A percentile compares a stretch with the other conserved stretches of the same genome.
Conservation (phyloP, 768 basidiomycete genomes). For the Erythrobasidium yunnanense region DNA sequence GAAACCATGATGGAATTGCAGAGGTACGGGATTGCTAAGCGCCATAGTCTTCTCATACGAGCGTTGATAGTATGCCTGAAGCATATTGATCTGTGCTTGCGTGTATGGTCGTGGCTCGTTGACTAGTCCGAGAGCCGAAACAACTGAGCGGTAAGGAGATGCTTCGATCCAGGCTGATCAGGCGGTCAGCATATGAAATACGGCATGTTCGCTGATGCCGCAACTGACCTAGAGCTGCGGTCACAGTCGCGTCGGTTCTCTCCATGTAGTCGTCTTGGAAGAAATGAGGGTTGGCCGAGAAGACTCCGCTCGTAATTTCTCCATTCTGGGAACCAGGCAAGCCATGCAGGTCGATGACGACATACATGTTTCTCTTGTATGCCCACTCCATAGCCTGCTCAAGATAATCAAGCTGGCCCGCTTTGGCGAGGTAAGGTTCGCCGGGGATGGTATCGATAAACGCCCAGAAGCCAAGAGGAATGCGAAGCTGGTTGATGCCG, state of each 20-base stretch:
- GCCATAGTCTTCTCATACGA: conserved; percentile 11
- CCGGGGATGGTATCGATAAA: conserved; percentile 34
- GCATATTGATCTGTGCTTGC: conserved; percentile 1
- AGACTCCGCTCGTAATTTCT: conserved; percentile 20
- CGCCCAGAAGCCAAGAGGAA: conserved; percentile 38
- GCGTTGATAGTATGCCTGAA: conserved; percentile 14
- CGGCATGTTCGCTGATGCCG: too few species aligned
- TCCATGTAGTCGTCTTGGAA: conserved; percentile 28
- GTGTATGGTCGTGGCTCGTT: conserved; percentile 33
- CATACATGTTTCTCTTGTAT: conserved; percentile 36
- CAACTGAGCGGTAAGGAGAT: conserved; percentile 37
- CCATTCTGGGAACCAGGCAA: conserved; percentile 39
- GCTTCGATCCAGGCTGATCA: conserved; percentile 29
- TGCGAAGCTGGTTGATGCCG: conserved; percentile 38
- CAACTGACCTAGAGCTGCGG: conserved; percentile 29
- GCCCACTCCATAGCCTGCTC: conserved; percentile 32
- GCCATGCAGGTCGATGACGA: conserved; percentile 34
- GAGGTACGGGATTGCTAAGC: not conserved
- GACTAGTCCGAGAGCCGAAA: conserved; percentile 32
- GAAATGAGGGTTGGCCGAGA: conserved; percentile 28
- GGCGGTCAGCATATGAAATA: not conserved
- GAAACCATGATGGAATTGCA: conserved; percentile 13
- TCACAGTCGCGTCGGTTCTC: conserved; percentile 30
- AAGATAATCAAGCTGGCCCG: conserved; percentile 33
- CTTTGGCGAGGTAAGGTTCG: conserved; percentile 32